Evolutionary conservation across 345 rosid species (phyloP).

Genomic region (Eucalyptus dawsonii): DNA sequence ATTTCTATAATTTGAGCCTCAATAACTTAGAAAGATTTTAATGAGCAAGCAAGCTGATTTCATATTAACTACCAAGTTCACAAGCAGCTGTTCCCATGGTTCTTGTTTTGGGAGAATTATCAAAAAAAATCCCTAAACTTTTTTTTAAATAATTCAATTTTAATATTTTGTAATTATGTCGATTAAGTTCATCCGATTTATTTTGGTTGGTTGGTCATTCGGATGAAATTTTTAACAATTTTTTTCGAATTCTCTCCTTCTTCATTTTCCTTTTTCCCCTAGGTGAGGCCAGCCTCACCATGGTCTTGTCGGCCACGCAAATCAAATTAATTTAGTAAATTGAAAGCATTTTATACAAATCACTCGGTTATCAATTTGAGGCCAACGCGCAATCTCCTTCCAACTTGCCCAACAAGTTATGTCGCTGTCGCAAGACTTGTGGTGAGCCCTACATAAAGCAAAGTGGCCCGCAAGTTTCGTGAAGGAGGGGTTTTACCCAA

Average conservation of each 20-base stretch:
- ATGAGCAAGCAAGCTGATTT: too few species aligned
- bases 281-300: too few species aligned
- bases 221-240: too few species aligned
- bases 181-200: rapidly evolving
- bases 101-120: too few species aligned
- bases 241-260: too few species aligned
- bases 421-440: neutral
- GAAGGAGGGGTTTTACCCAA: neutral
- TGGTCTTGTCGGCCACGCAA: rapidly evolving
- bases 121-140: too few species aligned
- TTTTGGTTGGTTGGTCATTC: rapidly evolving
- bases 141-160: too few species aligned
- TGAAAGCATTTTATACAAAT: neutral
- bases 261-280: too few species aligned
- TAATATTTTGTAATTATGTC: rapidly evolving
- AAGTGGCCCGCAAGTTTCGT: neutral
- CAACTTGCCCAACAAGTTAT: neutral
- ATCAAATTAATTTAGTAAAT: too few species aligned
- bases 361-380: neutral
- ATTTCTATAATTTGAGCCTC: too few species aligned
- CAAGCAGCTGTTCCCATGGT: neutral
- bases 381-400: neutral
- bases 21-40: too few species aligned
- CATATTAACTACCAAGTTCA: too few species aligned
- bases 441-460: neutral